Base-by-base conservation (phyloP, 78 protist genomes). In the Chrysochromulina tobinii region DNA sequence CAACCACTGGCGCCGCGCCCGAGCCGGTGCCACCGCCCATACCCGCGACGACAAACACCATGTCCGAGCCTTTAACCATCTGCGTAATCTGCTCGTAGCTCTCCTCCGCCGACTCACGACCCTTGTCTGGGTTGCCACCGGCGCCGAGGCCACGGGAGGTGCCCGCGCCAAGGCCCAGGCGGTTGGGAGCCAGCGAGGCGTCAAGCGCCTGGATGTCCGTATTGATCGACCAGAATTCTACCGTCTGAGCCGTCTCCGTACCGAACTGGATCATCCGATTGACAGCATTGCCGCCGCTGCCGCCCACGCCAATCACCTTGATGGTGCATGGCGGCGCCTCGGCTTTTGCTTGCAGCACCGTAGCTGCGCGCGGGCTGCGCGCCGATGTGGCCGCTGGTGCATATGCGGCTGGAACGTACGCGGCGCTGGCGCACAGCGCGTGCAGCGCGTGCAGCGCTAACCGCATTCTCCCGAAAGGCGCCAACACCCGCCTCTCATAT, bases 11-110 rank as follows among this genome's bases (percentile, higher is more conserved):
- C 17, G 97, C 97, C 3, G 96, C 98, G 38, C 97, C 97, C 14
- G 97, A 95, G 58, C 98, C 98, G 17, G 98, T 96, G 55, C 97
- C 98, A 27, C 98, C 98, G 58, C 98, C 98, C 96, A 96, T 93
- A 66, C 98, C 98, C 9, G 97, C 98, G 25, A 96, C 92, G 83
- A 96, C 90, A 91, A 96, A 96, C 25, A 96, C 88, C 94, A 96
- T 89, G 69, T 96, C 94, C 11, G 96, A 67, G 68, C 92, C 95
- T 50, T 83, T 94, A 17, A 96, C 85, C 48, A 75, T 84, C 9
- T 59, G 54, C 83, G 68, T 18, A 53, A 96, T 67, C 84, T 92
- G 94, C 48, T 88, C 91, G 20, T 15, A 11, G 27, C 53, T 12
- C 91, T 88, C 91, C 25, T 93, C 93, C 9, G 96, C 95, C 27